Evolutionary conservation across 495 filamentous ascomycete genomes (phyloP), one percentile per base, ranked within the genome.

Genomic region (Talaromyces stipitatus): DNA sequence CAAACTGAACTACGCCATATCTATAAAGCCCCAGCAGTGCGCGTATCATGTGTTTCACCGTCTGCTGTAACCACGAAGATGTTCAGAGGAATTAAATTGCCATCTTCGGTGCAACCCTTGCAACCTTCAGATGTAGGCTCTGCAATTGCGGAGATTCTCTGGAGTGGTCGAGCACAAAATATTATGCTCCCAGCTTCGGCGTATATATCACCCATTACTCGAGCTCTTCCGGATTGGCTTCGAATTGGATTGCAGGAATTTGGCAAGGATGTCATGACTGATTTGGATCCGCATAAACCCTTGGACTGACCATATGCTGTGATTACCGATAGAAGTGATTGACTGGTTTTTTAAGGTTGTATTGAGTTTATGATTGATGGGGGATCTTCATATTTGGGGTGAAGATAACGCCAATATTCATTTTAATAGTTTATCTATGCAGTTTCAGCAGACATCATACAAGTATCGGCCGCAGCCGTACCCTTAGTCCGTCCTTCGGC

Each of bases 401-500:
- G n/a, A n/a, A n/a, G n/a, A n/a, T n/a, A n/a, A n/a, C n/a, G n/a
- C n/a, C n/a, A n/a, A n/a, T n/a, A 38, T 2, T 18, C 36, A 41
- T 41, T 18, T 41, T 41, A 41, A 8, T 41, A 18, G 5, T 41
- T 16, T 41, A 41, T 20, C 8, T 5, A 41, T 7, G n/a, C 10
- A 18, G n/a, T n/a, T 41, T 16, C n/a, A 0, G 9, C 14, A 48
- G 45, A 3, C 20, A 26, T 48, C 10, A 48, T 20, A 24, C 22
- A n/a, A 26, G 45, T n/a, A 48, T n/a, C 4, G 45, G 20, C 1
- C 45, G 45, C 5, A 48, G 45, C 24, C 45, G 45, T 23, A 41
- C 33, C 18, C 16, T 33, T 6, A 92, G 69, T 0, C 88, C 89
- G 54, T 82, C 82, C 12, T 66, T 69, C 1, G 88, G 88, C 55